Evolutionary conservation across 352 stramenopile genomes (phyloP), one percentile per base, ranked within the genome.

Genomic region (Plasmopara muralis): DNA sequence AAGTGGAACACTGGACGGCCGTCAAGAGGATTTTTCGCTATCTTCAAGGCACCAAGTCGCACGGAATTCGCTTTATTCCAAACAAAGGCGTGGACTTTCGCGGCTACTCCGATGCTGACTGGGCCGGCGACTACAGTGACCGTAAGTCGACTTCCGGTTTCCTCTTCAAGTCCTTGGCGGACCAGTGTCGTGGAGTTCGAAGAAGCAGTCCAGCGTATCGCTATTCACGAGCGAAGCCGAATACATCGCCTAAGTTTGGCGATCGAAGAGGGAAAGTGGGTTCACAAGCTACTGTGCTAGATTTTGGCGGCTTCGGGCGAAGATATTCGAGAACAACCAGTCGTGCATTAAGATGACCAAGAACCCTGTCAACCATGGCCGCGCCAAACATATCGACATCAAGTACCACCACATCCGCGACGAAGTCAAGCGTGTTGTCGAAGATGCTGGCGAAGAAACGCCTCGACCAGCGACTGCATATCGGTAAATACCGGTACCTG

Each of bases 41-140:
- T 25, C 20, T 25, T 7, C 43, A 62, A 53, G 55, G 55, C 1
- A 62, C 56, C 39, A 58, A 55, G 35, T 48, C 44, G 31, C 50
- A 58, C 16, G 43, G 56, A 39, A 47, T 47, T n/a, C 15, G 42
- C 42, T 47, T 47, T n/a, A 37, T 20, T 18, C 20, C 42, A 14
- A 9, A 25, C 42, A 47, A 47, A 12, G 20, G 20, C 20, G 14
- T 47, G 2, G 25, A 47, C 42, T 37, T 45, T 10, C 18, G 40
- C 10, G 18, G 40, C 4, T 18, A 28, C 42, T 35, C 42, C 1
- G 42, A 47, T 29, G 42, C 42, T 35, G 2, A 47, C 12, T 47
- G 25, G 42, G 9, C 28, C 13, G 42, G 42, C 3, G 42, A 46
- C 13, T 25, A 14, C 14, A 14, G 10, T n/a, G 9, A 47, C 12